Base-by-base conservation (phyloP, 495 filamentous ascomycete genomes). In the Geoglossum glabrum region DNA sequence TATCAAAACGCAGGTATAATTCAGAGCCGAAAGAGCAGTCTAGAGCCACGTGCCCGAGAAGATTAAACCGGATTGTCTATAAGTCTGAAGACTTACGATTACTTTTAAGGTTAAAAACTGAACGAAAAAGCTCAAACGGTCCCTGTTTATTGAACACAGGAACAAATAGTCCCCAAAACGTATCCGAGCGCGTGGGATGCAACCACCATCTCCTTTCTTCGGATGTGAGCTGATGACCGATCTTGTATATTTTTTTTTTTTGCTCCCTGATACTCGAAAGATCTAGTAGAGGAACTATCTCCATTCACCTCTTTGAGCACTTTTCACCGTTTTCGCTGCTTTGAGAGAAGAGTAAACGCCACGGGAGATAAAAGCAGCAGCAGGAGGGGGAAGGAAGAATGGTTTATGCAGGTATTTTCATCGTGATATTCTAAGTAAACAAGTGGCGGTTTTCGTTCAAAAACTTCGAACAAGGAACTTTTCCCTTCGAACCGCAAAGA, bases 341-440 rank as follows among this genome's bases (percentile, higher is more conserved):
- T n/a, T 28, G 49, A 52, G 7, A 50, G 49, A 52, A 52, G 49
- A 52, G 30, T 13, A n/a, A 52, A 52, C 49, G 49, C 49, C 49
- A 52, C 49, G 26, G 23, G 30, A 26, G 30, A 26, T n/a, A 52
- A 52, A 52, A 30, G 13, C 46, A 27, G 19, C n/a, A n/a, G n/a
- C n/a, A n/a, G n/a, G n/a, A n/a, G n/a, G 7, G 15, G 43, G 43
- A 26, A 28, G 23, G 19, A 52, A 52, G 23, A 55, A 58, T 65
- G 51, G 21, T 65, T 64, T 64, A 65, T 65, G 62, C 64, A 64
- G 64, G 64, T 65, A 65, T 65, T 62, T n/a, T 64, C 62, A 55
- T 46, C 61, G 54, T 59, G 56, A 60, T 58, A 47, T 21, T 55
- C 56, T 52, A 58, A 47, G 27, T 57, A 27, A 31, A 36, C 25